A percentile compares a stretch with the other conserved stretches of the same genome.
Conservation (phyloP, 129 eudicot genomes). For the carrot (Daucus carota) region DH1_v3.0 NC_030385.2:47528001-47528500, state of each 20-base stretch:
- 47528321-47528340: not conserved
- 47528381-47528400: not conserved
- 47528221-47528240: not conserved
- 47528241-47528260: not conserved
- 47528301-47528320: not conserved
- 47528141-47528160: conserved; percentile 59
- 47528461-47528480: too few relatives aligned
- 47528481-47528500: too few relatives aligned
- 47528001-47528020: too few relatives aligned
- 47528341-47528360: not conserved
- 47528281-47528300: not conserved
- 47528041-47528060: too few relatives aligned
- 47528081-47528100: not conserved
- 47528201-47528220: not conserved
- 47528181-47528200: not conserved
- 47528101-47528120: conserved; percentile 82
- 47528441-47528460: too few relatives aligned
- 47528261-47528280: too few relatives aligned
- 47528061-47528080: not conserved
- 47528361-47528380: not conserved
- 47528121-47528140: conserved; percentile 54
- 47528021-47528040: too few relatives aligned
- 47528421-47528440: too few relatives aligned
- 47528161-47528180: conserved; percentile 49
- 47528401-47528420: not conserved